These are phyloP conservation scores for Fraxinus quadrangulata DNA, from an alignment of 257 asterid genomes.

Conservation along the genomic window DNA sequence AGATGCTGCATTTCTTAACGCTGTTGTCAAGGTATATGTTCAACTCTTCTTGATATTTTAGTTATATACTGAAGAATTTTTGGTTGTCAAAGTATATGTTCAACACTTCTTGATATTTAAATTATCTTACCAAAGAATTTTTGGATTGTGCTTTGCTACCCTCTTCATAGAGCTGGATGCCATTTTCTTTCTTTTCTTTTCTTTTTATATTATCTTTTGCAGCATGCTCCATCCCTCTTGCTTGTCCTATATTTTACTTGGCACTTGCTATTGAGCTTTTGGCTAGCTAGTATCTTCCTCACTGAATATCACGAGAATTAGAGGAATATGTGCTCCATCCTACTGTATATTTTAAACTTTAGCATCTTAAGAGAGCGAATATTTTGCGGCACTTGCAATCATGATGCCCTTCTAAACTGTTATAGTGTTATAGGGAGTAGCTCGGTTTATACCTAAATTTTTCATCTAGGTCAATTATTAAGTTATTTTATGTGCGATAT, in stretches of 20 bases:
- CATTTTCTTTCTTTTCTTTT: neutral
- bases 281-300: conserved; percentile 6
- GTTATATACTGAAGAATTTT: conserved; percentile 1
- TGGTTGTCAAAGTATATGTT: conserved; percentile 74
- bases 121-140: neutral
- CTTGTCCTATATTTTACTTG: conserved; percentile 9
- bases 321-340: conserved; percentile 1
- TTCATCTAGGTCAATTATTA: neutral
- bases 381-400: neutral
- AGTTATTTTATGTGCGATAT: neutral
- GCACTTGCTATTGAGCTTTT: conserved; percentile 16
- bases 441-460: conserved; percentile 1
- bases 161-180: neutral
- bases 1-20: conserved; percentile 72
- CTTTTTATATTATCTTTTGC: neutral
- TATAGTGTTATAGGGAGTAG: neutral
- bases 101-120: conserved; percentile 1
- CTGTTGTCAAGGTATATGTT: conserved; percentile 81
- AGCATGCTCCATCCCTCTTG: conserved; percentile 12
- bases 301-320: neutral
- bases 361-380: conserved; percentile 6
- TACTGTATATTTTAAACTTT: conserved; percentile 13
- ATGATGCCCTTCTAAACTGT: neutral
- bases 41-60: conserved; percentile 2
- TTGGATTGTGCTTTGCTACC: neutral